Percentiles rank a stretch among this genome's conserved stretches.
These are phyloP conservation scores for Phytophthora megakarya DNA, from an alignment of 352 stramenopile species.

Conservation along the genomic window DNA sequence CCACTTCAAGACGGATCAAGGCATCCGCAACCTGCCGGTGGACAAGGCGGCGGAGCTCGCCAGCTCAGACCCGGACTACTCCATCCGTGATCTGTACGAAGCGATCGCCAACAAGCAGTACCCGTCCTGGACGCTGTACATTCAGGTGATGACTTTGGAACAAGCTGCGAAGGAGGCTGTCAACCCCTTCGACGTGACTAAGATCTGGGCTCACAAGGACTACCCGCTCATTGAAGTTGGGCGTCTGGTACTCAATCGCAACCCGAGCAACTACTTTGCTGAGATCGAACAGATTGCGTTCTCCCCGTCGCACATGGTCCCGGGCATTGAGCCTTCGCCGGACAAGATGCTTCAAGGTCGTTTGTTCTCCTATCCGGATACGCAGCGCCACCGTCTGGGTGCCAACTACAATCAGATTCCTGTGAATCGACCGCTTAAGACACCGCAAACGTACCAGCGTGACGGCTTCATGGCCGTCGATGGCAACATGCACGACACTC, in stretches of 20 bases:
- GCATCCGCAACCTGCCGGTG: conserved; percentile 87
- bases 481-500: conserved; percentile 68
- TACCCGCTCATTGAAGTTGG: conserved; percentile 91
- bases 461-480: conserved; percentile 83
- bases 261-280: conserved; percentile 94
- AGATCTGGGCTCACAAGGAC: conserved; percentile 89
- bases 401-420: conserved; percentile 91
- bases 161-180: conserved; percentile 65
- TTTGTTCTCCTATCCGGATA: conserved; percentile 91
- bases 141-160: conserved; percentile 91
- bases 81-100: conserved; percentile 92
- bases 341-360: conserved; percentile 92
- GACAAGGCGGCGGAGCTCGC: conserved; percentile 76
- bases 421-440: conserved; percentile 85
- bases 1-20: conserved; percentile 93
- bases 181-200: conserved; percentile 94
- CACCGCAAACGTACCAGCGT: conserved; percentile 79
- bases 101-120: conserved; percentile 84
- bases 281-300: conserved; percentile 94
- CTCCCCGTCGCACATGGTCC: conserved; percentile 90
- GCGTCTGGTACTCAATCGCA: conserved; percentile 89
- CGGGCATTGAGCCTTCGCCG: conserved; percentile 83
- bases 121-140: conserved; percentile 89
- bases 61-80: conserved; percentile 85
- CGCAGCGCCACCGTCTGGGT: conserved; percentile 87